Conservation (phyloP, 257 asterid genomes). For the Solanum neorickii region DNA sequence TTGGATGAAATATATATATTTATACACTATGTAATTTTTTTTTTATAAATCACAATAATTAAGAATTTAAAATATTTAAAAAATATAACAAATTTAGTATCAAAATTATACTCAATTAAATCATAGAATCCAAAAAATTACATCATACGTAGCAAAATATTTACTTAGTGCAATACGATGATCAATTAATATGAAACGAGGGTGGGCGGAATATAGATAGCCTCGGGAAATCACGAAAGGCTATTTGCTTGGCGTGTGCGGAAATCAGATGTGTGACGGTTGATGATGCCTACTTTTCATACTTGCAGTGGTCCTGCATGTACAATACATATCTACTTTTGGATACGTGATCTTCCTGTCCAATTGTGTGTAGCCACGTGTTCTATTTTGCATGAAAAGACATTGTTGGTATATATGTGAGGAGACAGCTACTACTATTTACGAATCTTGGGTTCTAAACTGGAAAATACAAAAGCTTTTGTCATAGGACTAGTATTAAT, state of each 20-base stretch:
- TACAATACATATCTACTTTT: slow-evolving; percentile 2
- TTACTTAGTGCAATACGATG: too few species aligned
- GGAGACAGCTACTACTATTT: neutral
- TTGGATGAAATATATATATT: too few species aligned
- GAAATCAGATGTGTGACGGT: slow-evolving; percentile 13
- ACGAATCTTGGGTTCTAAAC: neutral
- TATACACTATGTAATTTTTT: too few species aligned
- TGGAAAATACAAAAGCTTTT: too few species aligned
- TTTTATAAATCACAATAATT: too few species aligned
- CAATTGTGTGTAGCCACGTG: slow-evolving; percentile 9
- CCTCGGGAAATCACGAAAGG: neutral
- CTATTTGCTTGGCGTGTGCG: slow-evolving; percentile 24
- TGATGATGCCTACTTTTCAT: slow-evolving; percentile 8
- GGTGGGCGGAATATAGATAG: neutral
- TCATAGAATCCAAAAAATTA: too few species aligned
- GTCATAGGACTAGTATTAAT: neutral
- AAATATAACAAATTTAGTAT: too few species aligned
- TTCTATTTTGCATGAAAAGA: neutral
- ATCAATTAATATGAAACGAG: too few species aligned
- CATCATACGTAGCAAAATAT: too few species aligned
- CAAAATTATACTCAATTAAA: too few species aligned
- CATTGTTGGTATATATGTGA: neutral
- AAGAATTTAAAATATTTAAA: too few species aligned
- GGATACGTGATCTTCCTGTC: slow-evolving; percentile 4
- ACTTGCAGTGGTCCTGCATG: slow-evolving; percentile 19